Conservation (phyloP, 345 rosid genomes). For the Citrus hindsii region DNA sequence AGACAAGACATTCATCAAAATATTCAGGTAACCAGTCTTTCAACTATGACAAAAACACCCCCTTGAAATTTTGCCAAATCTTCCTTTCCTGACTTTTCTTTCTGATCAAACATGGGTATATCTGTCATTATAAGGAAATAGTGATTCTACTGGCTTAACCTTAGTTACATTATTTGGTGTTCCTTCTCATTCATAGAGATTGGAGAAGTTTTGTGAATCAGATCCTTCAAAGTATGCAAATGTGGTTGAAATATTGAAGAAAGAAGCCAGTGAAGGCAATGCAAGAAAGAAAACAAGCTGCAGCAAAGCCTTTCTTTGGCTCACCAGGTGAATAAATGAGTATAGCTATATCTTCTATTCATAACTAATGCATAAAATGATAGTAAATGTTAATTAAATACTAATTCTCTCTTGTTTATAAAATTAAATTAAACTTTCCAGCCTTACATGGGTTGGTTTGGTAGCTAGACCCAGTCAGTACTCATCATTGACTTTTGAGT, state of each 20-base stretch:
- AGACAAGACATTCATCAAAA: slow-evolving; percentile 85
- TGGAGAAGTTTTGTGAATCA: slow-evolving; percentile 57
- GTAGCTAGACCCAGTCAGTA: too few species aligned
- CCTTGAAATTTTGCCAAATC: slow-evolving; percentile 9
- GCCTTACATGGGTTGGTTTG: too few species aligned
- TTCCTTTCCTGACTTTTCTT: background rate
- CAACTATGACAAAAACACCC: slow-evolving; percentile 25
- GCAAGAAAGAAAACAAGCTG: slow-evolving; percentile 56
- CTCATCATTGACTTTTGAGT: too few species aligned
- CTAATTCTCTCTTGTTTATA: too few species aligned
- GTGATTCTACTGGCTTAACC: background rate
- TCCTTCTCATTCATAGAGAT: slow-evolving; percentile 38
- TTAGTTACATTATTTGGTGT: background rate
- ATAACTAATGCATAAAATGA: background rate
- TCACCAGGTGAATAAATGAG: slow-evolving; percentile 55
- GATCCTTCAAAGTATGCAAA: slow-evolving; percentile 57
- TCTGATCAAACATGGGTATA: slow-evolving; percentile 8
- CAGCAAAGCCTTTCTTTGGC: slow-evolving; percentile 86
- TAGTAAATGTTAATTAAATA: too few species aligned
- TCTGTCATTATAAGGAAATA: slow-evolving; percentile 4
- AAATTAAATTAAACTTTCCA: too few species aligned
- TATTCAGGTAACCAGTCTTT: slow-evolving; percentile 52
- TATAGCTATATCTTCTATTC: background rate
- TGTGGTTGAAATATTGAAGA: slow-evolving; percentile 67
- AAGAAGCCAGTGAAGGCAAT: slow-evolving; percentile 59